phyloP scores from a whole-genome alignment of 2,329 filamentous ascomycete genomes.

The Penicillium sp. region DNA sequence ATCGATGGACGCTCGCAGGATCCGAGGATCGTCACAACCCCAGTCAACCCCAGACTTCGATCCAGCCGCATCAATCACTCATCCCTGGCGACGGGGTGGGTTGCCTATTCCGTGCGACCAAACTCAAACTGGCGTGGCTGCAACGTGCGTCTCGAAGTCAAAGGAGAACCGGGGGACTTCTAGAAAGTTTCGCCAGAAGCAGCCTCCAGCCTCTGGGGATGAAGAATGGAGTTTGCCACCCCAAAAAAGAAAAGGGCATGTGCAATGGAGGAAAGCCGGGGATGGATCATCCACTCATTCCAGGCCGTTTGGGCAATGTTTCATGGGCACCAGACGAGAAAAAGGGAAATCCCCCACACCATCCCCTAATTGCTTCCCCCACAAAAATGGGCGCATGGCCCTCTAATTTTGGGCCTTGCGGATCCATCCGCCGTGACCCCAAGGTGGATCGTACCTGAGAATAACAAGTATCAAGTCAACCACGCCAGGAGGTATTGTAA shows the following conservation, averaged over 20 bases:
- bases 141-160: conserved; percentile 16
- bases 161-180: conserved; percentile 4
- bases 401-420: conserved; percentile 13
- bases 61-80: conserved; percentile 15
- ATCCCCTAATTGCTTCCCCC: conserved; percentile 20
- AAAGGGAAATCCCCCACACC: conserved; percentile 23
- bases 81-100: neutral
- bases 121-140: conserved; percentile 24
- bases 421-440: conserved; percentile 19
- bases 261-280: neutral
- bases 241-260: neutral
- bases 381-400: conserved; percentile 28
- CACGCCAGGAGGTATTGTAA: too few relatives aligned
- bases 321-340: neutral
- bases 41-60: conserved; percentile 9
- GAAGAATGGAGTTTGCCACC: neutral
- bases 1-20: neutral
- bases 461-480: neutral
- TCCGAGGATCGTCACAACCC: conserved; percentile 8
- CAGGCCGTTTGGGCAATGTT: neutral
- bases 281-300: neutral
- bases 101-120: conserved; percentile 17
- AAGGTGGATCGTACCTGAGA: conserved; percentile 19
- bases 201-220: neutral
- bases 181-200: conserved; percentile 14